Conservation (phyloP, 169 alveolate genomes). For the Plasmodium gaboni region DNA sequence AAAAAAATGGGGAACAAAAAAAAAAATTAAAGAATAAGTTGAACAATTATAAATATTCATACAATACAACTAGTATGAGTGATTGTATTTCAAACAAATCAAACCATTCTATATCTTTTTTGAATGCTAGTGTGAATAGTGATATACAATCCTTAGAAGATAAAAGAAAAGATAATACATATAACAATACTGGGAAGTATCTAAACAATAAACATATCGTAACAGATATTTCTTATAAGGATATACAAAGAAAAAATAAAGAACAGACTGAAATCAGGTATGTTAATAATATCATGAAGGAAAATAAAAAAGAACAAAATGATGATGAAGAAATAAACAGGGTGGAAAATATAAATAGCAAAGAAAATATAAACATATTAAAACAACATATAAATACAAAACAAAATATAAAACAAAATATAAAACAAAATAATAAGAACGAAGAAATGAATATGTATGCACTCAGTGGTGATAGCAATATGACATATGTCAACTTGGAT, state of each 20-base stretch:
- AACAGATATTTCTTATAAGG: not conserved
- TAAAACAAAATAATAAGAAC: not conserved
- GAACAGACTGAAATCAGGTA: not conserved
- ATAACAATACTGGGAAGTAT: not conserved
- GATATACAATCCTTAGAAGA: not conserved
- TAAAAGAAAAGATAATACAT: not conserved
- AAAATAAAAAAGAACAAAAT: not conserved
- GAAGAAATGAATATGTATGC: not conserved
- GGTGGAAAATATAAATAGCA: not conserved
- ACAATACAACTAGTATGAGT: too few species aligned
- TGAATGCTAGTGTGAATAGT: conserved; percentile 8
- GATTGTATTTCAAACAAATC: too few species aligned
- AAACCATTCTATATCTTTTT: too few species aligned
- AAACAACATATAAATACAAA: not conserved
- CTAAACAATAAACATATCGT: not conserved
- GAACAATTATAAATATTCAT: too few species aligned
- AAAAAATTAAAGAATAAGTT: too few species aligned
- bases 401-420: not conserved
- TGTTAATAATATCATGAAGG: not conserved
- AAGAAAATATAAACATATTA: not conserved
- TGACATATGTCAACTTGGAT: not conserved
- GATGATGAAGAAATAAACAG: not conserved
- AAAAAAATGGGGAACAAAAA: too few species aligned
- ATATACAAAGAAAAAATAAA: not conserved
- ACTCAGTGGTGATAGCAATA: not conserved